Conservation (phyloP, 495 filamentous ascomycete genomes). For the Xeromyces bisporus region DNA sequence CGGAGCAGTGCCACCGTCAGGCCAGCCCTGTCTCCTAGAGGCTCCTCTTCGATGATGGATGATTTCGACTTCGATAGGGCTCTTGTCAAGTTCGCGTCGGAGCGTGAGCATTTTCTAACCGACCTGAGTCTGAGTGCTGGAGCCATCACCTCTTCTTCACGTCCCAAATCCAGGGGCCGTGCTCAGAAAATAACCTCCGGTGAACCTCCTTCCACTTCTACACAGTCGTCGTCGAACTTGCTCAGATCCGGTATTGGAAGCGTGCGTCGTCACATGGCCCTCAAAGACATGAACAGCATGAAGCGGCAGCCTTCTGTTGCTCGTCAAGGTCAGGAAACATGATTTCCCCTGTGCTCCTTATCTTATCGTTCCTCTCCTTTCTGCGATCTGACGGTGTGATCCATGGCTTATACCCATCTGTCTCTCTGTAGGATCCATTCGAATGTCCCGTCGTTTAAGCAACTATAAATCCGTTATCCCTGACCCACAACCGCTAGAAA, state of each 20-base stretch:
- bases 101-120: conserved; percentile 83
- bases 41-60: conserved; percentile 20
- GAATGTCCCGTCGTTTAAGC: conserved; percentile 76
- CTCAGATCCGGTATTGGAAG: conserved; percentile 49
- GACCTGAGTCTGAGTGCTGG: conserved; percentile 84
- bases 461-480: conserved; percentile 99
- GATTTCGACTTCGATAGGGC: conserved; percentile 89
- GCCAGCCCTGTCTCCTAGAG: conserved; percentile 27
- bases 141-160: conserved; percentile 50
- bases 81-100: conserved; percentile 80
- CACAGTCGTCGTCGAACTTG: conserved; percentile 24
- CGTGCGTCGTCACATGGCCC: conserved; percentile 72
- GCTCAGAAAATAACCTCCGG: conserved; percentile 70
- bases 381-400: too few species aligned
- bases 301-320: conserved; percentile 69
- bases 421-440: conserved; percentile 51
- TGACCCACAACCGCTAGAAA: conserved; percentile 72
- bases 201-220: conserved; percentile 39
- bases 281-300: conserved; percentile 86
- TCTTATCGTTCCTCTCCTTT: too few species aligned
- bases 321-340: conserved; percentile 50
- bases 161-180: conserved; percentile 55
- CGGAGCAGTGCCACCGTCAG: conserved; percentile 78
- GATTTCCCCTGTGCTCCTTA: too few species aligned
- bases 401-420: not conserved